Conservation (phyloP, 140 eudicot species). For the Senecio squalidus region DNA sequence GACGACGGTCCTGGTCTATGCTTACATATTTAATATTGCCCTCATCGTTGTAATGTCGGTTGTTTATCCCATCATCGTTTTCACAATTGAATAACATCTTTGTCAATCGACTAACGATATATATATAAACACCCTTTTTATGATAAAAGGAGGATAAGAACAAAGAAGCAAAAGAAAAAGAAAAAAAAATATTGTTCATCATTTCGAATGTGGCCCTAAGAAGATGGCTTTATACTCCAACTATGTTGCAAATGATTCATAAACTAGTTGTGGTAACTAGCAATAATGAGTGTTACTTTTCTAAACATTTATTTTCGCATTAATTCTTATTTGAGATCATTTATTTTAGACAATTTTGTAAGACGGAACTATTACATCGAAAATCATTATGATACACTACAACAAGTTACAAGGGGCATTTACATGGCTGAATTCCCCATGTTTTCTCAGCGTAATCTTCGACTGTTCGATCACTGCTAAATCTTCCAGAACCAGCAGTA, state of each 20-base stretch:
- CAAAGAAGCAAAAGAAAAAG: conserved; percentile 5
- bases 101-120: background rate
- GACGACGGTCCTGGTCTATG: conserved; percentile 1
- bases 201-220: conserved; percentile 23
- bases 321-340: too few species aligned
- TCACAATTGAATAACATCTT: background rate
- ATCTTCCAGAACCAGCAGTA: conserved; percentile 56
- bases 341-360: too few species aligned
- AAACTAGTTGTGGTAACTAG: background rate
- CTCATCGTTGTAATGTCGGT: background rate
- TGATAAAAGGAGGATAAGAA: conserved; percentile 11
- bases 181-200: conserved; percentile 11
- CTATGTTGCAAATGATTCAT: conserved; percentile 7
- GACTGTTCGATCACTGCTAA: conserved; percentile 56
- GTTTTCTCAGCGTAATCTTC: conserved; percentile 53
- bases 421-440: conserved; percentile 58
- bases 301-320: too few species aligned
- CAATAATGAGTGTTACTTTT: conserved; percentile 2
- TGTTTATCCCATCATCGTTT: background rate
- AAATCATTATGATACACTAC: too few species aligned
- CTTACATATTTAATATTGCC: background rate
- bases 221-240: conserved; percentile 8
- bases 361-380: too few species aligned
- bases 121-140: background rate
- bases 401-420: conserved; percentile 40